These are phyloP conservation scores for Psophocarpus tetragonolobus DNA, from an alignment of 306 rosid genomes.

Conservation along the genomic window DNA sequence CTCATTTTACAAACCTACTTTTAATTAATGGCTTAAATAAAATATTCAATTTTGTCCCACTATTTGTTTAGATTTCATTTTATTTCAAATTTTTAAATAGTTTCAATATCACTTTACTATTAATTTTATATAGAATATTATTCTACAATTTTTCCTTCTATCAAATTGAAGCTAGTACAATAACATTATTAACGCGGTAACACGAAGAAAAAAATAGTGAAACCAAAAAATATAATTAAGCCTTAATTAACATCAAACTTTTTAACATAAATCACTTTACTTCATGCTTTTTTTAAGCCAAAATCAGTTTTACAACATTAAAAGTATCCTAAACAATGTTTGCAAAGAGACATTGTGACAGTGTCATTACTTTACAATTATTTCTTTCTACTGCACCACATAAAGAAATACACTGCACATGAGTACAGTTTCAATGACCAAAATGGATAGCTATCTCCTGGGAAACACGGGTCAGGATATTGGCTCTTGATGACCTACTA, in stretches of 20 bases:
- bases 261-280: not conserved
- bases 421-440: conserved; percentile 32
- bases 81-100: too few species aligned
- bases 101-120: too few species aligned
- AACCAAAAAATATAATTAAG: too few species aligned
- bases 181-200: too few species aligned
- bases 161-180: too few species aligned
- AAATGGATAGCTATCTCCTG: conserved; percentile 50
- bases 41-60: too few species aligned
- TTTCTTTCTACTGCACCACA: not conserved
- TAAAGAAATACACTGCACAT: not conserved
- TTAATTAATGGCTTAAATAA: too few species aligned
- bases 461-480: conserved; percentile 34
- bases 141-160: too few species aligned
- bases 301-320: not conserved
- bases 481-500: conserved; percentile 33
- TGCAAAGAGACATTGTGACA: not conserved
- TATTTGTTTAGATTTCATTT: too few species aligned
- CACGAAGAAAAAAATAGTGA: too few species aligned
- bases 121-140: too few species aligned
- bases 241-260: too few species aligned
- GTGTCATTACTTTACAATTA: not conserved
- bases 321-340: not conserved
- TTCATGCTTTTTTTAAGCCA: not conserved
- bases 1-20: not conserved